Conservation (phyloP, 2,329 filamentous ascomycete genomes). For the Talaromyces sp. region DNA sequence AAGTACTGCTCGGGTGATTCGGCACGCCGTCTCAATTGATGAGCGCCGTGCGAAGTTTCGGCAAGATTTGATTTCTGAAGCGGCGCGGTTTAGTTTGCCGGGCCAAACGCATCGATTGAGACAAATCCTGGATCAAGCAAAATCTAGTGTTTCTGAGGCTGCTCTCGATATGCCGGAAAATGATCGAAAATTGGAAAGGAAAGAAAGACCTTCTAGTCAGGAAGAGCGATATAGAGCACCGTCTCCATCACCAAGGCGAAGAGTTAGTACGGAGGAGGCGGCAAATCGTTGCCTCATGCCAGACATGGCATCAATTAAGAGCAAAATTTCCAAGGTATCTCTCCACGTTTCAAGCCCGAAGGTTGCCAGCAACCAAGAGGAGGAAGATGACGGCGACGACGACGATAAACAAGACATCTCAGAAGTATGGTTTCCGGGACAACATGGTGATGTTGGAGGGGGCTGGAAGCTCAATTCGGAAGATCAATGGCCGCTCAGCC, state of each 20-base stretch:
- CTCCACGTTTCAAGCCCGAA: slow-evolving; percentile 22
- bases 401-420: slow-evolving; percentile 68
- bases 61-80: slow-evolving; percentile 56
- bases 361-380: slow-evolving; percentile 28
- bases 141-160: slow-evolving; percentile 10
- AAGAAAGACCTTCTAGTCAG: neutral
- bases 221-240: slow-evolving; percentile 14
- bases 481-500: slow-evolving; percentile 65
- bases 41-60: slow-evolving; percentile 63
- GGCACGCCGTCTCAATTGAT: slow-evolving; percentile 61
- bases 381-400: slow-evolving; percentile 27
- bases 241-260: slow-evolving; percentile 9
- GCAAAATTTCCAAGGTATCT: slow-evolving; percentile 6
- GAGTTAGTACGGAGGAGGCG: slow-evolving; percentile 5
- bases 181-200: neutral
- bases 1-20: slow-evolving; percentile 57
- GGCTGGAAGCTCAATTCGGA: slow-evolving; percentile 66
- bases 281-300: slow-evolving; percentile 2
- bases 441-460: slow-evolving; percentile 77
- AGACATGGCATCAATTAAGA: slow-evolving; percentile 12
- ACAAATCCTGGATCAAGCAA: slow-evolving; percentile 15
- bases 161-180: neutral
- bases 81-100: neutral
- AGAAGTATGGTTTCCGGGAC: slow-evolving; percentile 74
- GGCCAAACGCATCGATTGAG: slow-evolving; percentile 25